These are phyloP conservation scores for Syncephalastrum monosporum DNA, from an alignment of 371 early-diverging fungal genomes.

Conservation along the genomic window DNA sequence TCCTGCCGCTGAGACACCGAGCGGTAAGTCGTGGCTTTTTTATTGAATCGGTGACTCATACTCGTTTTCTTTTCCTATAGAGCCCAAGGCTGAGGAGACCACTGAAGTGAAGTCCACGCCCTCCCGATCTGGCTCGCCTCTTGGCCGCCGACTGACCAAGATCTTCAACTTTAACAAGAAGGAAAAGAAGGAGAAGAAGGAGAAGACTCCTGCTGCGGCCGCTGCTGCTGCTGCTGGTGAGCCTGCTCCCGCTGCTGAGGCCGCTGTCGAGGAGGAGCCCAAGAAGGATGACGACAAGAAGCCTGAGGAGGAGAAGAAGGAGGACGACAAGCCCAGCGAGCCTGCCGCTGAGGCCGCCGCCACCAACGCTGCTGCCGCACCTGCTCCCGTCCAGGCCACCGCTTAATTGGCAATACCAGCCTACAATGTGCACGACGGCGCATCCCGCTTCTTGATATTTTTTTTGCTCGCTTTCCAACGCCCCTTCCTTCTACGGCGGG, in stretches of 20 bases:
- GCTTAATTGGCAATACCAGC: too few relatives aligned
- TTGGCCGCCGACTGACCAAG: conserved; percentile 8
- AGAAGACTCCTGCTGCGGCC: conserved; percentile 7
- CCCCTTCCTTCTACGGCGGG: too few relatives aligned
- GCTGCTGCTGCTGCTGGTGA: background rate
- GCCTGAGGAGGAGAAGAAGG: conserved; percentile 1
- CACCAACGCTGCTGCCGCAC: background rate
- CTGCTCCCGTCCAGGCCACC: too few relatives aligned
- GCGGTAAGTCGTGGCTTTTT: too few relatives aligned
- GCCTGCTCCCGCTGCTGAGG: conserved; percentile 2
- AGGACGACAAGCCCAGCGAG: conserved; percentile 1
- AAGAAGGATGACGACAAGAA: background rate
- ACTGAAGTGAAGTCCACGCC: background rate
- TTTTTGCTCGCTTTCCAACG: too few relatives aligned
- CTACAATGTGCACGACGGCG: too few relatives aligned
- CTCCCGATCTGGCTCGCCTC: background rate
- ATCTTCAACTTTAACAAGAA: conserved; percentile 9
- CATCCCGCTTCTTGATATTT: too few relatives aligned
- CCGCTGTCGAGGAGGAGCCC: background rate
- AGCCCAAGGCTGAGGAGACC: too few relatives aligned
- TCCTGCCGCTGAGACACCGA: conserved; percentile 7
- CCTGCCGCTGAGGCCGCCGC: conserved; percentile 6
- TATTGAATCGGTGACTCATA: too few relatives aligned
- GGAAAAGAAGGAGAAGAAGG: conserved; percentile 11
- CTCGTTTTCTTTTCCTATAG: too few relatives aligned